Evolutionary conservation across 2,329 filamentous ascomycete genomes (phyloP), one percentile per base, ranked within the genome.

Genomic region (Aphanoascus verrucosus): DNA sequence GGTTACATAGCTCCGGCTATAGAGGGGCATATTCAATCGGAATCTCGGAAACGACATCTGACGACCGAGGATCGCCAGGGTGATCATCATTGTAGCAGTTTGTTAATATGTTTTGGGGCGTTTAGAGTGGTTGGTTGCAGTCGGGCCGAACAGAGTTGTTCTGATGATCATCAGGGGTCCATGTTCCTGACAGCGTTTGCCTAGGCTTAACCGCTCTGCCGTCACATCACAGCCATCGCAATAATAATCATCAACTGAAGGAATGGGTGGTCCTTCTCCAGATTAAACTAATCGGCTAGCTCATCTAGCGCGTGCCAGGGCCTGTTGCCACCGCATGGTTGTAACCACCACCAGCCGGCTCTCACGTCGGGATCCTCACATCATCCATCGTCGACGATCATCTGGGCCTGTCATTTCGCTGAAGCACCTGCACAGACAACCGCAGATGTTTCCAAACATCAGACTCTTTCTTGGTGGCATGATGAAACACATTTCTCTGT

Each of bases 121-220:
- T 17, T 28, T 11, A 5, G n/a, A 4, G n/a, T 38, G 38, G 14
- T 41, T 8, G 14, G 38, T 14, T 8, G 38, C 7, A 19, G 14
- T 28, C 46, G 34, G 38, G 15, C 46, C n/a, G 46, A 49, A 28
- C 23, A 28, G 7, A 28, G 37, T 14, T 40, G 15, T 40, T 14
- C 15, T 35, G 48, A 35, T 35, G 48, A 50, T 50, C 48, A 43
- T 50, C 48, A 50, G 48, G 48, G 35, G 37, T 8, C 48, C 48
- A 50, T 50, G 48, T 43, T 14, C 35, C 47, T 42, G 47, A 37
- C 45, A 38, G 35, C 35, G n/a, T 34, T 20, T 48, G 15, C 45
- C 45, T 38, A 48, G 45, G 45, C 35, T 38, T 11, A 38, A 38
- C 11, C 35, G 35, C 12, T 14, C 35, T 12, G n/a, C 12, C n/a